Conservation (phyloP, 768 basidiomycete species). For the Lactifluus volemus region DNA sequence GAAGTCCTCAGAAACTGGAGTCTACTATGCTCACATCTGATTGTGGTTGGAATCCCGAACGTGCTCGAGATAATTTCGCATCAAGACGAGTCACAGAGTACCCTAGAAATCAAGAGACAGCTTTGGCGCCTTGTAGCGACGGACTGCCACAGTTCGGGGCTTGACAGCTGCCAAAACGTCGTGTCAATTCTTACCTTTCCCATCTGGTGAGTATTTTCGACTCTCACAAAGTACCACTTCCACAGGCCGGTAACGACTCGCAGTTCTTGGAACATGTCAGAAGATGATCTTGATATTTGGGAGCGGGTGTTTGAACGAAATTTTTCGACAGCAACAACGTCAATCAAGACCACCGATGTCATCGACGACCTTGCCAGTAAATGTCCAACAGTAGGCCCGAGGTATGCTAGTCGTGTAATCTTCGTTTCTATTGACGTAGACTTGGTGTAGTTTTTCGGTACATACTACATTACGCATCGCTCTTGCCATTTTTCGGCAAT, state of each 20-base stretch:
- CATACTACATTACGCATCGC: slow-evolving; percentile 2
- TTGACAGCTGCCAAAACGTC: neutral
- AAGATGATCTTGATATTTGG: slow-evolving; percentile 11
- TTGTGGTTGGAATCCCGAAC: slow-evolving; percentile 6
- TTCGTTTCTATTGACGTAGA: neutral
- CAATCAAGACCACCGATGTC: neutral
- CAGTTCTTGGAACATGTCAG: slow-evolving; percentile 13
- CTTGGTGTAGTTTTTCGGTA: neutral
- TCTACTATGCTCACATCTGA: slow-evolving; percentile 7
- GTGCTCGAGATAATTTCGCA: neutral
- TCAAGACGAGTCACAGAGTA: neutral
- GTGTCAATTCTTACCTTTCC: neutral
- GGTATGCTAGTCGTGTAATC: neutral
- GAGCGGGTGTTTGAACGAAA: neutral
- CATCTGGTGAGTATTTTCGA: neutral
- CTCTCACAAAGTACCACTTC: neutral
- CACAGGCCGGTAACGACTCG: neutral
- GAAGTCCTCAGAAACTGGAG: slow-evolving; percentile 6
- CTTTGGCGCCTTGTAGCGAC: slow-evolving; percentile 10
- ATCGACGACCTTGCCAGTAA: slow-evolving; percentile 1
- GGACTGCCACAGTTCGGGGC: neutral
- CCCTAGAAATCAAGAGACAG: slow-evolving; percentile 6
- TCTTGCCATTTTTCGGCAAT: neutral
- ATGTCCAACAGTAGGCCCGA: neutral
- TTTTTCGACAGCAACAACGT: neutral